These are phyloP conservation scores for Stygiomarasmius scandens DNA, from an alignment of 1,284 basidiomycete species.

Conservation along the genomic window DNA sequence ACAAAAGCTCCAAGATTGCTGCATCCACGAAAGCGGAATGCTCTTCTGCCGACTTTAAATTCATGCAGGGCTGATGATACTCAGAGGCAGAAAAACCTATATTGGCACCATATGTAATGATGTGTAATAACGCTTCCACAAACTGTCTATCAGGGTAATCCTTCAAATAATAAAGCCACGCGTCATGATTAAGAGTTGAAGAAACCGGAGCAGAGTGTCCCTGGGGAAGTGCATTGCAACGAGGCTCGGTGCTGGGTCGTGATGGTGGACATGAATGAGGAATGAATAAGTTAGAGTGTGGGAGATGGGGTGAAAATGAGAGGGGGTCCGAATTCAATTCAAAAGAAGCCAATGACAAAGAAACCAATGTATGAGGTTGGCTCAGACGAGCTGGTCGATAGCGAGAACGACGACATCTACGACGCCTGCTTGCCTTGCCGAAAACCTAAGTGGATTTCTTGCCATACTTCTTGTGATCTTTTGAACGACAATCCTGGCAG, in stretches of 20 bases:
- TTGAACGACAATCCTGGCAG: not conserved
- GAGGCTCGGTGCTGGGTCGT: conserved; percentile 29
- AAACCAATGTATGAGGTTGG: not conserved
- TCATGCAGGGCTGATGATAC: conserved; percentile 15
- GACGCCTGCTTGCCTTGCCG: not conserved
- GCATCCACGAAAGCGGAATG: conserved; percentile 15
- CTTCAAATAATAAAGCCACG: conserved; percentile 28
- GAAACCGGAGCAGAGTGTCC: conserved; percentile 14
- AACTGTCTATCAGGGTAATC: conserved; percentile 37
- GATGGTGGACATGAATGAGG: conserved; percentile 19
- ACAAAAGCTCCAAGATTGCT: conserved; percentile 15
- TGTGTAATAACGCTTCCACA: conserved; percentile 30
- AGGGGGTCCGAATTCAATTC: not conserved
- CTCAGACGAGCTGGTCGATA: conserved; percentile 4
- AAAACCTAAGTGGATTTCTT: not conserved
- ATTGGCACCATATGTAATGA: conserved; percentile 32
- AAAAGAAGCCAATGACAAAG: not conserved
- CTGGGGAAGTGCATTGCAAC: conserved; percentile 22
- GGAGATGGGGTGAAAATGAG: not conserved
- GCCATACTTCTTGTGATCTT: not conserved
- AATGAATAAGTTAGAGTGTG: conserved; percentile 9
- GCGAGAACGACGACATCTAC: conserved; percentile 9
- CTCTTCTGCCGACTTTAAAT: conserved; percentile 26
- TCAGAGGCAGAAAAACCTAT: conserved; percentile 30
- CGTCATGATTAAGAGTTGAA: conserved; percentile 22